Percentiles rank a stretch among this genome's conserved stretches.
These are phyloP conservation scores for Ustilago curta DNA, from an alignment of 1,284 basidiomycete genomes.

Conservation along the genomic window DNA sequence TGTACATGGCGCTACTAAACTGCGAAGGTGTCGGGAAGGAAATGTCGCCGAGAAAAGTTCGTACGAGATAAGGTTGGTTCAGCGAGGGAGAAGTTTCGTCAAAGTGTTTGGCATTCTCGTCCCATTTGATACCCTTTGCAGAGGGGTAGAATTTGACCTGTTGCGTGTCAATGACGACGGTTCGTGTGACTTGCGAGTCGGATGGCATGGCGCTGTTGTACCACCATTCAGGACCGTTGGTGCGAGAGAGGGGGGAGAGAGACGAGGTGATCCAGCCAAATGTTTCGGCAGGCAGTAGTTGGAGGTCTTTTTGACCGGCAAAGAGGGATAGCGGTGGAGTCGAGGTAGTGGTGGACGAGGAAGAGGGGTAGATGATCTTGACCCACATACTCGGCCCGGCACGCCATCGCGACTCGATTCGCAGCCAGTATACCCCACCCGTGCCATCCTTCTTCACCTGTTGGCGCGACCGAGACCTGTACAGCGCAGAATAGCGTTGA, in stretches of 20 bases:
- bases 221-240: constrained; percentile 13
- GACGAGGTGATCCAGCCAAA: constrained; percentile 46
- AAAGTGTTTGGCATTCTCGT: constrained; percentile 20
- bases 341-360: neutral
- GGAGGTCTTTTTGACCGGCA: constrained; percentile 2
- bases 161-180: constrained; percentile 49
- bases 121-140: constrained; percentile 41
- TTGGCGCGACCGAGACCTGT: constrained; percentile 13
- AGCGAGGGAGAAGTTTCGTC: constrained; percentile 13
- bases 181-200: constrained; percentile 45
- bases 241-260: constrained; percentile 21
- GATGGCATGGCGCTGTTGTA: constrained; percentile 17
- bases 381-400: constrained; percentile 39
- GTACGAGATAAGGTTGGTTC: constrained; percentile 38
- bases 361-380: constrained; percentile 24
- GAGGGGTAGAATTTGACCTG: constrained; percentile 28
- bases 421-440: constrained; percentile 51
- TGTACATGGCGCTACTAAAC: constrained; percentile 21
- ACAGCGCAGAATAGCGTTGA: constrained; percentile 57
- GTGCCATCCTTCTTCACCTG: constrained; percentile 38
- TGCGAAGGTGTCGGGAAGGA: constrained; percentile 8
- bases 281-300: constrained; percentile 28
- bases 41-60: constrained; percentile 30
- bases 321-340: constrained; percentile 2
- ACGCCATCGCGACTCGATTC: constrained; percentile 50